Evolutionary conservation across 2,329 filamentous ascomycete species (phyloP).

Genomic region (Botryotinia globosa): DNA sequence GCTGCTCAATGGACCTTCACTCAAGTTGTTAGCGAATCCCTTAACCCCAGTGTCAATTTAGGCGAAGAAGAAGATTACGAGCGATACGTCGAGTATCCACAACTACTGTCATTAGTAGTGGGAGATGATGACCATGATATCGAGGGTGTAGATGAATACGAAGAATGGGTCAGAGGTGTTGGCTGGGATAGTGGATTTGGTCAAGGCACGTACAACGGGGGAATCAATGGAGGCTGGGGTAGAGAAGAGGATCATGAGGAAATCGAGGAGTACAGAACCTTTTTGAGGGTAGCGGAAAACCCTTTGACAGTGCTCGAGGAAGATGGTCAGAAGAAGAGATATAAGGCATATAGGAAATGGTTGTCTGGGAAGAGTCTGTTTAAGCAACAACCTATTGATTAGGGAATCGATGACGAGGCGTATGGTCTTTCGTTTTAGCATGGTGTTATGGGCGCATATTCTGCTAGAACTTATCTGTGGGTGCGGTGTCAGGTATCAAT

Average conservation of each 20-base stretch:
- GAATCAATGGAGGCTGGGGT: conserved; percentile 61
- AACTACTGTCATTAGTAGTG: conserved; percentile 80
- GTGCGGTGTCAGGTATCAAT: background rate
- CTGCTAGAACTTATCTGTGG: background rate
- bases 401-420: background rate
- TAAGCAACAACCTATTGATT: conserved; percentile 72
- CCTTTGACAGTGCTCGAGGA: conserved; percentile 85
- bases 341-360: conserved; percentile 96
- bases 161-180: conserved; percentile 62
- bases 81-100: conserved; percentile 83
- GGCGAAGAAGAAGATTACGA: conserved; percentile 83
- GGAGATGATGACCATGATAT: conserved; percentile 58
- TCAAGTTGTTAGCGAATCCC: conserved; percentile 78
- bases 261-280: conserved; percentile 69
- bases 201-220: conserved; percentile 72
- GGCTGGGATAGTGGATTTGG: conserved; percentile 57
- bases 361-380: conserved; percentile 91
- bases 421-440: background rate
- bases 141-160: conserved; percentile 65
- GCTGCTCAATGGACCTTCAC: conserved; percentile 86
- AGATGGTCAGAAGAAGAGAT: conserved; percentile 86
- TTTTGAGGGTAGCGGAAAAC: conserved; percentile 74
- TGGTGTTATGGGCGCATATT: background rate
- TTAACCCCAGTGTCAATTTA: conserved; percentile 76
- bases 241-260: conserved; percentile 50